Conservation (phyloP, 495 filamentous ascomycete genomes). For the Xylaria acuta region DNA sequence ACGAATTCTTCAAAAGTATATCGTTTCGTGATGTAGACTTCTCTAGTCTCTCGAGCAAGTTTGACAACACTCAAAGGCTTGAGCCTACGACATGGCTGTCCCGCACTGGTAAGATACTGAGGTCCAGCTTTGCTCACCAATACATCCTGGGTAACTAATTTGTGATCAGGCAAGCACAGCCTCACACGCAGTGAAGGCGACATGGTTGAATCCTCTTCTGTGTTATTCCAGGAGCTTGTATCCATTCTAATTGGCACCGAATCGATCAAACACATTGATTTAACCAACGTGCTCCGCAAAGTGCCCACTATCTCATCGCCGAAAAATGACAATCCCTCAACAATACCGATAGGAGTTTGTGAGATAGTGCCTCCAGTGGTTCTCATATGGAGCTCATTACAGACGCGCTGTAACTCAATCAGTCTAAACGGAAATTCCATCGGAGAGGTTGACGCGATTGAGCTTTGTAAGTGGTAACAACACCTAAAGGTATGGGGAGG, state of each 20-base stretch:
- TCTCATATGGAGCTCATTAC: constrained; percentile 72
- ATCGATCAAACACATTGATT: constrained; percentile 52
- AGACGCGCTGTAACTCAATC: constrained; percentile 82
- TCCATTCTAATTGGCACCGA: constrained; percentile 54
- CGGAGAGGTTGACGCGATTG: constrained; percentile 79
- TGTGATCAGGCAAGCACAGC: constrained; percentile 35
- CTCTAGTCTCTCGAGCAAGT: constrained; percentile 38
- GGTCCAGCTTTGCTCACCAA: not conserved
- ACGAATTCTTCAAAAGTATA: constrained; percentile 84
- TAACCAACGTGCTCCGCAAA: constrained; percentile 43
- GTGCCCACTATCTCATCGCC: constrained; percentile 11
- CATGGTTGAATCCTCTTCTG: constrained; percentile 44
- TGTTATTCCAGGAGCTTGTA: constrained; percentile 56
- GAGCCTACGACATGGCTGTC: constrained; percentile 40
- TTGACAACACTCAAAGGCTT: constrained; percentile 41
- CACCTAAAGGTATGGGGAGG: not conserved
- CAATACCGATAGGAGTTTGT: constrained; percentile 47
- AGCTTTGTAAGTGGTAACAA: constrained; percentile 43
- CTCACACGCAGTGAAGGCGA: constrained; percentile 45
- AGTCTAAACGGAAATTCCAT: constrained; percentile 81
- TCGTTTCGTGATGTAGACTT: constrained; percentile 82
- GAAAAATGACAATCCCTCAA: constrained; percentile 2
- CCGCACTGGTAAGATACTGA: constrained; percentile 37
- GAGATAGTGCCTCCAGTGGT: constrained; percentile 81
- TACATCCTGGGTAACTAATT: not conserved